phyloP scores from a whole-genome alignment of 306 rosid genomes.

The Senna siamea region DNA sequence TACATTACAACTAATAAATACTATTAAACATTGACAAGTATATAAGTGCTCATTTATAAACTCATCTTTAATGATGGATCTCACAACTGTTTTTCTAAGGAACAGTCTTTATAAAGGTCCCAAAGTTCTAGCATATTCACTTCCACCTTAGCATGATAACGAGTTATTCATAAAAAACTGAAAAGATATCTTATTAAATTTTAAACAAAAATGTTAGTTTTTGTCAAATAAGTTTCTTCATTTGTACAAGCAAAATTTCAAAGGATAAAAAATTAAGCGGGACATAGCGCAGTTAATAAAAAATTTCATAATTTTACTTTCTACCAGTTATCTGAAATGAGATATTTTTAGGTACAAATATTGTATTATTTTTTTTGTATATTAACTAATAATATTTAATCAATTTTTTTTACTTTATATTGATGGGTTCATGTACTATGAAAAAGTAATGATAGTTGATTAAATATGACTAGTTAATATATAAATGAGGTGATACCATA shows the following conservation, averaged over 20 bases:
- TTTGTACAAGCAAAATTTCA: conserved; percentile 18
- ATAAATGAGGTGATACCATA: too few relatives aligned
- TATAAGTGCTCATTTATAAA: neutral
- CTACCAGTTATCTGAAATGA: conserved; percentile 88
- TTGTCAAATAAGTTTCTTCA: conserved; percentile 1
- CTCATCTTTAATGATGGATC: conserved; percentile 15
- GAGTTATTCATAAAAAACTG: conserved; percentile 15
- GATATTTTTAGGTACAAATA: too few relatives aligned
- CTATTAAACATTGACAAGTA: neutral
- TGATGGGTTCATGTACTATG: too few relatives aligned
- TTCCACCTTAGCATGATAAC: conserved; percentile 23
- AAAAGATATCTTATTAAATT: neutral
- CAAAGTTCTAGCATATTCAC: conserved; percentile 14
- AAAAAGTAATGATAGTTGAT: too few relatives aligned
- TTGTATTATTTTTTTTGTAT: too few relatives aligned
- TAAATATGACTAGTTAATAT: too few relatives aligned
- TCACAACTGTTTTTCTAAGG: conserved; percentile 10
- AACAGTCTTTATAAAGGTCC: neutral
- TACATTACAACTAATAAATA: neutral
- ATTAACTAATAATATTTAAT: too few relatives aligned
- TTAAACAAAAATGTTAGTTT: conserved; percentile 20
- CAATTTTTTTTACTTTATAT: too few relatives aligned
- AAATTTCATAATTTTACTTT: conserved; percentile 26
- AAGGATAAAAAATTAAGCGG: neutral
- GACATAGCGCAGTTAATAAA: neutral